Evolutionary conservation across 106 monocot genomes (phyloP).

Genomic region (Xerophyta viscosa): DNA sequence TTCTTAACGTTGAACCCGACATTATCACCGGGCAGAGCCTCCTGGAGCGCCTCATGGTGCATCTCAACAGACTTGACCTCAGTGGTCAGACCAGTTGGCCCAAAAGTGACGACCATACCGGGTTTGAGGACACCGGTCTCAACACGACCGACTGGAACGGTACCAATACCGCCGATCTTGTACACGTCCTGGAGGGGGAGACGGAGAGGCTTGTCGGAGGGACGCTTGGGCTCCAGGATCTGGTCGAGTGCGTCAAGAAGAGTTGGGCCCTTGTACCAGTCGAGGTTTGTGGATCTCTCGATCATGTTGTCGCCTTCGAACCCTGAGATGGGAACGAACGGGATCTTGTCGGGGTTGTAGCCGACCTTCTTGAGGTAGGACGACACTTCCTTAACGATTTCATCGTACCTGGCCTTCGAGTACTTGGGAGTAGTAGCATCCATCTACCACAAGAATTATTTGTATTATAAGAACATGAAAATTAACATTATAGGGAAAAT

Average conservation of each 20-base stretch:
- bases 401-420: constrained; percentile 42
- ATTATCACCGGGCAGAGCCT: constrained; percentile 52
- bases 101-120: constrained; percentile 35
- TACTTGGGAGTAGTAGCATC: constrained; percentile 52
- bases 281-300: constrained; percentile 62
- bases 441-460: constrained; percentile 43
- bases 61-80: constrained; percentile 41
- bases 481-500: too few relatives aligned
- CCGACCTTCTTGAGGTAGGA: constrained; percentile 68
- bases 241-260: constrained; percentile 49
- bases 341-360: constrained; percentile 36
- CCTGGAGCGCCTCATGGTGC: constrained; percentile 36
- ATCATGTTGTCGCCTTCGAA: constrained; percentile 47
- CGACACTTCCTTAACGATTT: constrained; percentile 66
- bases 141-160: constrained; percentile 26
- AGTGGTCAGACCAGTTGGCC: constrained; percentile 29
- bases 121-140: constrained; percentile 18
- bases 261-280: constrained; percentile 69
- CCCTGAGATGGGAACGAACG: constrained; percentile 26
- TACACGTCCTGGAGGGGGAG: constrained; percentile 65
- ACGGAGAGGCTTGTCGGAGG: constrained; percentile 38
- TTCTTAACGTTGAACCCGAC: constrained; percentile 72
- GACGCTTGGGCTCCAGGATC: constrained; percentile 51
- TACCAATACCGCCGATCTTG: constrained; percentile 68
- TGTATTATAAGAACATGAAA: too few relatives aligned